Conservation (phyloP, 345 rosid genomes). For the Moricandia arvensis region DNA sequence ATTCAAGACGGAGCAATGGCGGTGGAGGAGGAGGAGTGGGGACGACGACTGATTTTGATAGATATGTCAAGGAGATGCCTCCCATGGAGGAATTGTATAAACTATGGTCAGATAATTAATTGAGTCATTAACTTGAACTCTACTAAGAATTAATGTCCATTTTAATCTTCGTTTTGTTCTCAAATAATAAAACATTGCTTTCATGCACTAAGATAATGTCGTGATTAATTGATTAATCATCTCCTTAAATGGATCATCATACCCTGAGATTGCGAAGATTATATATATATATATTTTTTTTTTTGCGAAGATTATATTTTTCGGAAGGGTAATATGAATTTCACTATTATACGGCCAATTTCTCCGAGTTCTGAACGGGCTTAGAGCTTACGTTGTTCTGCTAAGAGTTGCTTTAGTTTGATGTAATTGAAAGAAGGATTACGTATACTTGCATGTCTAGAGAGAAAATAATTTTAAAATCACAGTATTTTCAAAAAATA, state of each 20-base stretch:
- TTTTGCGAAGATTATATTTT: neutral
- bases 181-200: neutral
- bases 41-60: constrained; percentile 45
- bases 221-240: neutral
- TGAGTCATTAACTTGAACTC: neutral
- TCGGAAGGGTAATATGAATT: neutral
- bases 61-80: constrained; percentile 47
- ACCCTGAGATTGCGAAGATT: neutral
- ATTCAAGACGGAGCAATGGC: constrained; percentile 9
- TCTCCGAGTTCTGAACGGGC: neutral
- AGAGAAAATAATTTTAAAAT: neutral
- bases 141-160: neutral
- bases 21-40: constrained; percentile 33
- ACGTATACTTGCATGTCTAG: neutral
- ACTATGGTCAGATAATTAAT: constrained; percentile 28
- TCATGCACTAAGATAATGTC: neutral
- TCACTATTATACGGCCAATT: neutral
- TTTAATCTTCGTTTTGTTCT: neutral
- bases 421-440: neutral
- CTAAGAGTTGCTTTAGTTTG: neutral
- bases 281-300: too few relatives aligned
- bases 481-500: too few relatives aligned
- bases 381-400: neutral
- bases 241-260: neutral
- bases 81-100: constrained; percentile 34